phyloP scores from a whole-genome alignment of 805 yeast genomes.

The Kodamaea neixiangensis region DNA sequence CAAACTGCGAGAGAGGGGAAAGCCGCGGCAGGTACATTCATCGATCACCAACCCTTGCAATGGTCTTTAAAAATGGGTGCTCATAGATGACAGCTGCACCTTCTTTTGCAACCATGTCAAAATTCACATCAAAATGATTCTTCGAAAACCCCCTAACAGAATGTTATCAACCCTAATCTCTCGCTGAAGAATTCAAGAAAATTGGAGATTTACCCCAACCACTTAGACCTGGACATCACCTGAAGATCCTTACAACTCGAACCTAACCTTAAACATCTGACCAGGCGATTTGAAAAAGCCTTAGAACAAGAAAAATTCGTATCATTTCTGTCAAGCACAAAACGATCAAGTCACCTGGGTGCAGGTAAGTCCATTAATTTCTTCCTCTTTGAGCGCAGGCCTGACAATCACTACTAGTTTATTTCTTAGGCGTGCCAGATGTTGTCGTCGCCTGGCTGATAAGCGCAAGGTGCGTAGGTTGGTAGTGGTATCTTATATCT shows the following conservation, averaged over 20 bases:
- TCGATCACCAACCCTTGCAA: background rate
- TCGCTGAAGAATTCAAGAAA: background rate
- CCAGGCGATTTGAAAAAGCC: background rate
- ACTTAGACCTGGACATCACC: background rate
- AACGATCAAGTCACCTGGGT: background rate
- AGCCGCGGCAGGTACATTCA: background rate
- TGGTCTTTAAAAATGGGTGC: background rate
- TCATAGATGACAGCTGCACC: background rate
- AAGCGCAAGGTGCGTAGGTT: too few relatives aligned
- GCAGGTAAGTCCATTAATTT: background rate
- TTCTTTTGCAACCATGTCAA: background rate
- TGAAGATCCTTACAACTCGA: background rate
- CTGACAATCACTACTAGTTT: background rate
- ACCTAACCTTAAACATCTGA: background rate
- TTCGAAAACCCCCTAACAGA: background rate
- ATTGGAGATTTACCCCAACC: background rate
- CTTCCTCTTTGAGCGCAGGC: background rate
- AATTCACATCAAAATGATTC: background rate
- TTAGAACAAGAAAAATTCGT: background rate
- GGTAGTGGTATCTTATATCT: too few relatives aligned
- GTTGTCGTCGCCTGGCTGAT: too few relatives aligned
- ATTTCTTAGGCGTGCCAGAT: too few relatives aligned
- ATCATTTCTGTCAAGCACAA: background rate
- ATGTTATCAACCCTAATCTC: background rate
- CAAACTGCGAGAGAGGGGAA: background rate